A percentile compares a stretch with the other conserved stretches of the same genome.
Evolutionary conservation across 2,329 filamentous ascomycete species (phyloP).

Genomic region (Fragosphaeria purpurea): DNA sequence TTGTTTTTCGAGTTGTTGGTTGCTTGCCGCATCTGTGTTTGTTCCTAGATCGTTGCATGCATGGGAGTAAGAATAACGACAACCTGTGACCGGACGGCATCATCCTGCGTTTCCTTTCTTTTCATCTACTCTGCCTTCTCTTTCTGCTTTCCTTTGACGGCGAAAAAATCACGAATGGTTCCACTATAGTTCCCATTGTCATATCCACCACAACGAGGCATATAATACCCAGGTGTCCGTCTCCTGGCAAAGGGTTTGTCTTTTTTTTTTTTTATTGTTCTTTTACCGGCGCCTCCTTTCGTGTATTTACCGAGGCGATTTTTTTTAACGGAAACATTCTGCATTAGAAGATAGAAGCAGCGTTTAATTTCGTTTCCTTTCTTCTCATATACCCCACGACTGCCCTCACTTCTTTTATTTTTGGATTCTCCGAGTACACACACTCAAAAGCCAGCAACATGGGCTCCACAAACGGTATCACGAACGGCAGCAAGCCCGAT

Average conservation of each 20-base stretch:
- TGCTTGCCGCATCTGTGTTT: too few relatives aligned
- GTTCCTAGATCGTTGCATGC: too few relatives aligned
- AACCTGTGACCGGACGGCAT: too few relatives aligned
- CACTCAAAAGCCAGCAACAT: too few relatives aligned
- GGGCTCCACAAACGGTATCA: not conserved
- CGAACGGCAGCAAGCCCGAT: conserved; percentile 4
- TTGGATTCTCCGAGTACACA: too few relatives aligned
- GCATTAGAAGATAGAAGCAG: not conserved
- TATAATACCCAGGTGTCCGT: not conserved
- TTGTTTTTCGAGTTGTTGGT: too few relatives aligned
- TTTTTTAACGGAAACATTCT: too few relatives aligned
- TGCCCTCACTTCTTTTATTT: too few relatives aligned
- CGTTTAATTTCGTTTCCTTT: not conserved
- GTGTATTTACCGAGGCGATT: not conserved
- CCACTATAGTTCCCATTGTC: conserved; percentile 1
- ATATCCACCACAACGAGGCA: conserved; percentile 3
- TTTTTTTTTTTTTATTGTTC: not conserved
- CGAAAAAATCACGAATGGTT: not conserved
- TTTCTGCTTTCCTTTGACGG: not conserved
- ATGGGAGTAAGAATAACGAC: not conserved
- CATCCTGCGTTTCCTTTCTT: too few relatives aligned
- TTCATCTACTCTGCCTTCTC: not conserved
- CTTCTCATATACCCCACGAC: not conserved
- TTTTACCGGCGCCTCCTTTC: not conserved
- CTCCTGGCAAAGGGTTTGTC: not conserved